Base-by-base conservation (phyloP, 371 early-diverging fungal genomes). In the Mucor lusitanicus region DNA sequence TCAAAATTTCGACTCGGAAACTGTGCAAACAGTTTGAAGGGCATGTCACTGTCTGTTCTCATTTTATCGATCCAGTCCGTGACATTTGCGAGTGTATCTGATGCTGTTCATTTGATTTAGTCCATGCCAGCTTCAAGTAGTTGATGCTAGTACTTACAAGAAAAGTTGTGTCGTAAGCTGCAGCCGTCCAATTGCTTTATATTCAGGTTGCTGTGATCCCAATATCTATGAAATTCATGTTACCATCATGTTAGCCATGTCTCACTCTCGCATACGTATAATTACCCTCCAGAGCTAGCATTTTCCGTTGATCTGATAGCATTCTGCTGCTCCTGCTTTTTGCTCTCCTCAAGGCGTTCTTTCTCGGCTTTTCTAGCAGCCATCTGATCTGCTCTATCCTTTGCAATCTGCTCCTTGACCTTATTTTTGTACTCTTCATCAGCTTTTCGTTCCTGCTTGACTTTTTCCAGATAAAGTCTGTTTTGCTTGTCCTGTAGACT, bases 1-100 rank as follows among this genome's bases (percentile, higher is more conserved):
- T 70, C 70, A 46, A 80, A 77, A 32, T 80, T 73, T 17, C 76
- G 69, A 3, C 72, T 77, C 17, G 81, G 81, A 42, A 77, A 80
- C 35, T 80, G 81, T n/a, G 76, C 70, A 46, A 77, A 56, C 21
- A 80, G 35, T 60, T 71, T 73, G 40, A 70, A 80, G 3, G 81
- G 81, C 27, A 68, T 70, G 21, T 80, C 81, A 0, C 81, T 74
- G 61, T 80, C 81, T 25, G 72, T 74, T 53, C 78, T 64, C 33
- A 69, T 54, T 72, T 75, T 44, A 62, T 80, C 77, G n/a, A 80
- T 76, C 78, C 81, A 80, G 42, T 65, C 57, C n/a, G 61, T 69
- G 0, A 80, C 78, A 37, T n/a, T 28, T 8, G 56, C 67, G 8
- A 80, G 64, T 11, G 72, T 73, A 58, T 75, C 73, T 3, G 71